Evolutionary conservation across 768 basidiomycete genomes (phyloP).

Genomic region (Xerocomus potaroensis): DNA sequence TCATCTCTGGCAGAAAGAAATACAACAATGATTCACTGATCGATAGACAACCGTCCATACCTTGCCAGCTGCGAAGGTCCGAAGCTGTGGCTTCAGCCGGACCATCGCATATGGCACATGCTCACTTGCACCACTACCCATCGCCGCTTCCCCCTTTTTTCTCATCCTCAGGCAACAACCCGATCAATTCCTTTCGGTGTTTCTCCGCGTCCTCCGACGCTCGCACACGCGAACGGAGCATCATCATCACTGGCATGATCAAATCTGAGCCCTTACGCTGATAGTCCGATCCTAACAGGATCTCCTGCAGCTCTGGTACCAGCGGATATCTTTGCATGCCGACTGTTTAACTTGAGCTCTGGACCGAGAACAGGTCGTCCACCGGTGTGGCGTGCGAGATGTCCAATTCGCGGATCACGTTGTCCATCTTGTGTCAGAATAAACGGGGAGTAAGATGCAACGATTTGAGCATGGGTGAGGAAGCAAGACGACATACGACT

Average conservation of each 20-base stretch:
- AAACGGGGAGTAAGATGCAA: slow-evolving; percentile 12
- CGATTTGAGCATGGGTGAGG: slow-evolving; percentile 8
- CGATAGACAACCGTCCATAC: too few species aligned
- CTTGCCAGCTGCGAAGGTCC: too few species aligned
- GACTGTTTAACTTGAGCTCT: background rate
- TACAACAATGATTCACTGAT: too few species aligned
- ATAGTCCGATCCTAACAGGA: slow-evolving; percentile 14
- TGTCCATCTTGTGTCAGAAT: slow-evolving; percentile 9
- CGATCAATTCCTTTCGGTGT: too few species aligned
- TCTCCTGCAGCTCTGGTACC: slow-evolving; percentile 8
- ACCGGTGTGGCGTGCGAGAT: background rate
- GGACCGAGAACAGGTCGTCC: background rate
- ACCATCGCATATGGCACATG: too few species aligned
- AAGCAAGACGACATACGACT: slow-evolving; percentile 16
- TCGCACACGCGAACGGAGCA: slow-evolving; percentile 10
- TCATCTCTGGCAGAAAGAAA: too few species aligned
- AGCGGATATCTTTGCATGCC: background rate
- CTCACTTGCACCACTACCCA: too few species aligned
- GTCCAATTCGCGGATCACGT: slow-evolving; percentile 6
- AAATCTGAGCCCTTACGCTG: too few species aligned
- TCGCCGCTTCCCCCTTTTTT: too few species aligned
- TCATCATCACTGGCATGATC: slow-evolving; percentile 4
- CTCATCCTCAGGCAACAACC: too few species aligned
- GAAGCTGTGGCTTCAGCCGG: too few species aligned
- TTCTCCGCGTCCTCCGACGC: too few species aligned